Conservation (phyloP, 2,329 filamentous ascomycete genomes). For the Cercospora zeina region DNA sequence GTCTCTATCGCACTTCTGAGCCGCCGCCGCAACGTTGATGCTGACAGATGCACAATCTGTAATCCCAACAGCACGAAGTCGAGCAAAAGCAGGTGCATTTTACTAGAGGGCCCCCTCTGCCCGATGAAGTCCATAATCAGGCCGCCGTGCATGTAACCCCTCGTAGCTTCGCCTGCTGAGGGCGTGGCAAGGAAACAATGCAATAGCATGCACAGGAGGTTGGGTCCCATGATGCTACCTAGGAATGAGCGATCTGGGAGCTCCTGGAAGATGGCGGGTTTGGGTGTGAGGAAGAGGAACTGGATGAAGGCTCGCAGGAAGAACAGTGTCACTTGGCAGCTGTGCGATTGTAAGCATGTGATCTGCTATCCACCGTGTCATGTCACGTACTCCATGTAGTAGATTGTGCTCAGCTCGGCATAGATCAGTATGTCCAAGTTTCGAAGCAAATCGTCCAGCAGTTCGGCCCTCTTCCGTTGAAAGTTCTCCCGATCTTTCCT, state of each 20-base stretch:
- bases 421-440: slow-evolving; percentile 62
- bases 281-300: slow-evolving; percentile 60
- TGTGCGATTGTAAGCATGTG: slow-evolving; percentile 26
- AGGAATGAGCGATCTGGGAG: slow-evolving; percentile 51
- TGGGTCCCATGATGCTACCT: slow-evolving; percentile 56
- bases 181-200: slow-evolving; percentile 49
- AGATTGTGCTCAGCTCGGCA: slow-evolving; percentile 61
- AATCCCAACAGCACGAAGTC: slow-evolving; percentile 57
- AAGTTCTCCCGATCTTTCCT: slow-evolving; percentile 41
- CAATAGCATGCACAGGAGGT: slow-evolving; percentile 57
- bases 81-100: slow-evolving; percentile 53
- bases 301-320: slow-evolving; percentile 57
- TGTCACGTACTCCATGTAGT: slow-evolving; percentile 61
- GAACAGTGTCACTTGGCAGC: slow-evolving; percentile 59
- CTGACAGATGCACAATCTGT: slow-evolving; percentile 59
- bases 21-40: slow-evolving; percentile 55
- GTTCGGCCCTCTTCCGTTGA: slow-evolving; percentile 46
- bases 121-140: slow-evolving; percentile 66
- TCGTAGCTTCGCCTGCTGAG: slow-evolving; percentile 49
- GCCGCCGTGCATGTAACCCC: slow-evolving; percentile 62
- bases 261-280: slow-evolving; percentile 50
- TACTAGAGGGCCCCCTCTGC: slow-evolving; percentile 58
- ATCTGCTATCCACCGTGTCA: not conserved
- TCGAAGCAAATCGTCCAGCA: slow-evolving; percentile 58
- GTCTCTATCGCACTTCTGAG: slow-evolving; percentile 42